Percentiles rank a stretch among this genome's conserved stretches.
Conservation (phyloP, 2,329 filamentous ascomycete genomes). For the Cercospora zeae-maydis region DNA sequence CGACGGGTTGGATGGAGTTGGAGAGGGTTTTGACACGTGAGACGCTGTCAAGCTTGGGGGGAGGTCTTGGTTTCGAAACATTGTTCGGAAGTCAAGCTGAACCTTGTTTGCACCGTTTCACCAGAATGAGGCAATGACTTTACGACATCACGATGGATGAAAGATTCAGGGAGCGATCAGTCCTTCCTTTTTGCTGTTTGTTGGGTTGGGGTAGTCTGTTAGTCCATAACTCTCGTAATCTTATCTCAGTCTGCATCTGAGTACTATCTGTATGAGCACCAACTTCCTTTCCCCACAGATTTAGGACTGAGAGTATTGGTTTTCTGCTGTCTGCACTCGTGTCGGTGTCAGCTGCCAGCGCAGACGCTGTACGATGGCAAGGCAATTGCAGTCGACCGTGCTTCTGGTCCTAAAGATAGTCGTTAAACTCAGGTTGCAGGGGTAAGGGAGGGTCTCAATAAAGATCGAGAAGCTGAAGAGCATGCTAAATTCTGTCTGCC, state of each 20-base stretch:
- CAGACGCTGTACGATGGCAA: not conserved
- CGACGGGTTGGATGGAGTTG: not conserved
- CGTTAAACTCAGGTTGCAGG: not conserved
- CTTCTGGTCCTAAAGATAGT: not conserved
- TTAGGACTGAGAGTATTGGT: not conserved
- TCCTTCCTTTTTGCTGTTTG: not conserved
- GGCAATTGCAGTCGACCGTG: not conserved
- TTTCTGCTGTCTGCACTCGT: not conserved
- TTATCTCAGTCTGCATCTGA: constrained; percentile 1
- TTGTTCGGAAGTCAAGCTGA: not conserved
- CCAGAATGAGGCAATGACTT: not conserved
- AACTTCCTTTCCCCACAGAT: not conserved
- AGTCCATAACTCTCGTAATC: not conserved
- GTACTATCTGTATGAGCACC: not conserved
- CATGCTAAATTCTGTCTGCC: not conserved
- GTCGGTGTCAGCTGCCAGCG: not conserved
- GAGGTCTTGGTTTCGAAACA: not conserved
- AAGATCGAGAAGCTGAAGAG: not conserved
- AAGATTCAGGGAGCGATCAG: not conserved
- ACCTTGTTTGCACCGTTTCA: not conserved
- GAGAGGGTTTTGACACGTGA: not conserved
- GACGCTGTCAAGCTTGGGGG: not conserved
- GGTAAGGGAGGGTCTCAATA: not conserved
- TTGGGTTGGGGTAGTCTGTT: not conserved
- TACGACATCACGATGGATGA: not conserved